Evolutionary conservation across 768 basidiomycete species (phyloP), one percentile per base, ranked within the genome.

Genomic region (Boletus pseudo-olivaceus): DNA sequence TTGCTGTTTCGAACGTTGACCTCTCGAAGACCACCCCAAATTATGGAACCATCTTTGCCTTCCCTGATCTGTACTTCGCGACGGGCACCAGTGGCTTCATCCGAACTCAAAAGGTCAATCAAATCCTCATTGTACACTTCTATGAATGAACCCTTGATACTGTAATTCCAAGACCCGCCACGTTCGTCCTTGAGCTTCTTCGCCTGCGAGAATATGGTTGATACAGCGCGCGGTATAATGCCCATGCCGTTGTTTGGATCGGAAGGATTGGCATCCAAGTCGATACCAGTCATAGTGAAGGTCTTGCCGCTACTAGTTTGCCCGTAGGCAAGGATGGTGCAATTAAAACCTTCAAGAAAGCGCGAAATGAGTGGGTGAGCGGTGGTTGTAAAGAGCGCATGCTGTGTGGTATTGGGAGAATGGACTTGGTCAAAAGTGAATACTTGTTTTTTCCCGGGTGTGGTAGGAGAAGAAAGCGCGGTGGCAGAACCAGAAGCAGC

Each of bases 41-140:
- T 89, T 61, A 99, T 99, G 62, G 90, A 85, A 9, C 96, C 97
- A 58, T 93, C 89, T 71, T 96, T 95, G 70, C 96, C 95, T 76
- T 99, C 97, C 57, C 97, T 80, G 68, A 99, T 98, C 68, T 93
- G 88, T 14, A 99, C 92, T 64, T 93, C 90, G 46, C 93, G 85
- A 53, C 85, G 81, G 11, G 73, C 79, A n/a, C 81, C 84, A 33
- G 73, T 76, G 7, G 75, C 71, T 52, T 91, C 88, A 54, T 90
- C 87, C 64, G 84, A 75, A 51, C 84, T 85, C 49, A 99, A 78
- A 48, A 99, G 78, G 77, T 99, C 97, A 69, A 98, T 91, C 48
- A 99, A 82, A 74, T 99, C 97, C 75, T 99, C 97, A 72, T 99
- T 98, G 75, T 99, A 98, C 49, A 99, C 83, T 78, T 99, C 97